These are phyloP conservation scores for Lanmaoa pseudosensibilis DNA, from an alignment of 768 basidiomycete genomes.

Conservation along the genomic window DNA sequence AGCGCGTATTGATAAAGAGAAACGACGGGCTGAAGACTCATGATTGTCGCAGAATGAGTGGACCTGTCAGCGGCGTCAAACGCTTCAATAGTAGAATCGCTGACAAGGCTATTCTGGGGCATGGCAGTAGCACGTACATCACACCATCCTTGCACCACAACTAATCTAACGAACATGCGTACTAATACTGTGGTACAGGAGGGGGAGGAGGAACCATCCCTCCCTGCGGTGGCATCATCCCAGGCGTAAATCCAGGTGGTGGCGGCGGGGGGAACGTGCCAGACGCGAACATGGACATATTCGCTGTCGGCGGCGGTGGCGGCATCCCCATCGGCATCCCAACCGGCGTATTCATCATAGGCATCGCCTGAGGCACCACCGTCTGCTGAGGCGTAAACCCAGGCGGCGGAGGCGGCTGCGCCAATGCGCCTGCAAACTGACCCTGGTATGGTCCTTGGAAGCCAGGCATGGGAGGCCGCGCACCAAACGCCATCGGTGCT, in stretches of 20 bases:
- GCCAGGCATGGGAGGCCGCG: conserved; percentile 64
- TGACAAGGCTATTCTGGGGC: conserved; percentile 2
- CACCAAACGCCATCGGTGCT: conserved; percentile 70
- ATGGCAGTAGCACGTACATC: background rate
- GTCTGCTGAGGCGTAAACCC: conserved; percentile 77
- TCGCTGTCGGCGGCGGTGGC: conserved; percentile 34
- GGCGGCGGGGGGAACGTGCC: conserved; percentile 61
- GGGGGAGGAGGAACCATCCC: conserved; percentile 47
- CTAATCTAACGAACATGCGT: conserved; percentile 9
- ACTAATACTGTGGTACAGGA: conserved; percentile 37
- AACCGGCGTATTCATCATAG: conserved; percentile 36
- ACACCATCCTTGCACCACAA: background rate
- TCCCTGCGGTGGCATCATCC: conserved; percentile 36
- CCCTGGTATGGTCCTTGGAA: conserved; percentile 82
- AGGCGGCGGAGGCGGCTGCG: conserved; percentile 77
- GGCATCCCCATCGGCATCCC: conserved; percentile 39
- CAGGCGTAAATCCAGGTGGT: conserved; percentile 64
- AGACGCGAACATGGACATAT: conserved; percentile 47
- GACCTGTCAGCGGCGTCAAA: too few relatives aligned
- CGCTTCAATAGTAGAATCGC: background rate
- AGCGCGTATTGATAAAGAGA: conserved; percentile 54
- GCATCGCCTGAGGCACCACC: conserved; percentile 47
- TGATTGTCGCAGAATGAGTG: conserved; percentile 8
- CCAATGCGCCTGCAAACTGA: conserved; percentile 90
- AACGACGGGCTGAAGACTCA: conserved; percentile 44